Percentiles rank a stretch among this genome's conserved stretches.
Evolutionary conservation across 169 alveolate species (phyloP).

Genomic region (Plasmodium falciparum): DNA sequence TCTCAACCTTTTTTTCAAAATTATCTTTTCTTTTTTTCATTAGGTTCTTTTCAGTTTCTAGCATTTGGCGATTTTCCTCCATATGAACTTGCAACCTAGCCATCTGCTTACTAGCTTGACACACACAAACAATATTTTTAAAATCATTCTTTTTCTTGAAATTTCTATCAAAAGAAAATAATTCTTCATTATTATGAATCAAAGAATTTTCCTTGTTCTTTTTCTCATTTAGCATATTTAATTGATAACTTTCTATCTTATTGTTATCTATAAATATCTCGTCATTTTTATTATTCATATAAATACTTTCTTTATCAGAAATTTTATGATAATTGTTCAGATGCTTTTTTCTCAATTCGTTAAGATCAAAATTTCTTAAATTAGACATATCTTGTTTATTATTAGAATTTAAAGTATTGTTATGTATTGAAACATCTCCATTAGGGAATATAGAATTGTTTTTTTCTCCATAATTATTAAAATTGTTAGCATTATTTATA

Average conservation of each 20-base stretch:
- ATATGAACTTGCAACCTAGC: conserved; percentile 74
- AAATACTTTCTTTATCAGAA: conserved; percentile 11
- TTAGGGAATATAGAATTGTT: not conserved
- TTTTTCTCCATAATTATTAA: not conserved
- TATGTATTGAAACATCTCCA: not conserved
- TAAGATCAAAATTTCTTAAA: conserved; percentile 35
- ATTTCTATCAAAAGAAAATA: conserved; percentile 39
- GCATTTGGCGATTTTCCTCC: conserved; percentile 70
- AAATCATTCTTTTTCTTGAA: conserved; percentile 52
- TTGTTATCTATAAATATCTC: conserved; percentile 14
- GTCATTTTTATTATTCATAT: conserved; percentile 2
- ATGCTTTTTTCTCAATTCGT: conserved; percentile 40
- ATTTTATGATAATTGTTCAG: conserved; percentile 15
- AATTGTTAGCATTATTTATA: not conserved
- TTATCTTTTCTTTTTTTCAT: conserved; percentile 64
- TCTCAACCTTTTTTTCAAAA: conserved; percentile 71
- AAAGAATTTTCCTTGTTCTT: conserved; percentile 21
- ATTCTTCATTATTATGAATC: conserved; percentile 44
- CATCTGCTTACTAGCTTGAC: conserved; percentile 76
- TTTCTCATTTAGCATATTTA: conserved; percentile 25
- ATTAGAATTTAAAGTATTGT: conserved; percentile 3
- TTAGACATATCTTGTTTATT: conserved; percentile 18
- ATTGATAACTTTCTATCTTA: conserved; percentile 35
- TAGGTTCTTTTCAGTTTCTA: conserved; percentile 73
- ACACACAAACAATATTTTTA: conserved; percentile 69